Evolutionary conservation across 805 yeast genomes (phyloP).

Genomic region (Metschnikowia noctiluminum): DNA sequence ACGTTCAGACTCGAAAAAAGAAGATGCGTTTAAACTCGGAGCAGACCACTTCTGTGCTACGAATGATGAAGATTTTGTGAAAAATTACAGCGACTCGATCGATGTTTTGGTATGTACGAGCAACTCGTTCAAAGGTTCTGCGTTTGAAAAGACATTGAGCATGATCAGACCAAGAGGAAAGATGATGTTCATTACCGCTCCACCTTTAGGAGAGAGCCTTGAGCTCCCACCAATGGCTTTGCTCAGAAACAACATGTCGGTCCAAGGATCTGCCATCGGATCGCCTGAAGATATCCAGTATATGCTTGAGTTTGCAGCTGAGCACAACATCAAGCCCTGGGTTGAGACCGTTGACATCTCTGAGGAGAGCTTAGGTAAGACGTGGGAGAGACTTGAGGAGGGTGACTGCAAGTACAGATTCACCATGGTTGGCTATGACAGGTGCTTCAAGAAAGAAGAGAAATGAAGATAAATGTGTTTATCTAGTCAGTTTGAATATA

Average conservation of each 20-base stretch:
- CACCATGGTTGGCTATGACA: slow-evolving; percentile 19
- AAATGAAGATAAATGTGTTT: too few relatives aligned
- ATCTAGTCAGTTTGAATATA: not conserved
- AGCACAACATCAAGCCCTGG: slow-evolving; percentile 18
- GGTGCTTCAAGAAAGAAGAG: slow-evolving; percentile 13
- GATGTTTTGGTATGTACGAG: slow-evolving; percentile 17
- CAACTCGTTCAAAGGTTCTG: slow-evolving; percentile 18
- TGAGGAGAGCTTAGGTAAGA: slow-evolving; percentile 15
- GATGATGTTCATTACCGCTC: slow-evolving; percentile 17
- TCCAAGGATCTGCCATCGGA: slow-evolving; percentile 18
- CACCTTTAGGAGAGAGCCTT: slow-evolving; percentile 12
- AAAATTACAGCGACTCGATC: slow-evolving; percentile 11
- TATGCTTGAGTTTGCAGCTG: slow-evolving; percentile 19
- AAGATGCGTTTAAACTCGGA: slow-evolving; percentile 51
- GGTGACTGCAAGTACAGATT: slow-evolving; percentile 19
- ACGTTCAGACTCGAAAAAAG: slow-evolving; percentile 47
- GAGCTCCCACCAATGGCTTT: slow-evolving; percentile 9
- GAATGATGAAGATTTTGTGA: slow-evolving; percentile 21
- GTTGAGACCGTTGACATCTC: slow-evolving; percentile 18
- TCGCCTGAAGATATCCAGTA: slow-evolving; percentile 15
- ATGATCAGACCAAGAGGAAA: slow-evolving; percentile 17
- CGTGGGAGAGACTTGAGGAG: slow-evolving; percentile 15
- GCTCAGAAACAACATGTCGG: slow-evolving; percentile 14
- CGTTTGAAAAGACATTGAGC: slow-evolving; percentile 13
- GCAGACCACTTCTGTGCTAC: slow-evolving; percentile 40